These are phyloP conservation scores for Debaryomyces nepalensis DNA, from an alignment of 1,139 yeast species.

Conservation along the genomic window DNA sequence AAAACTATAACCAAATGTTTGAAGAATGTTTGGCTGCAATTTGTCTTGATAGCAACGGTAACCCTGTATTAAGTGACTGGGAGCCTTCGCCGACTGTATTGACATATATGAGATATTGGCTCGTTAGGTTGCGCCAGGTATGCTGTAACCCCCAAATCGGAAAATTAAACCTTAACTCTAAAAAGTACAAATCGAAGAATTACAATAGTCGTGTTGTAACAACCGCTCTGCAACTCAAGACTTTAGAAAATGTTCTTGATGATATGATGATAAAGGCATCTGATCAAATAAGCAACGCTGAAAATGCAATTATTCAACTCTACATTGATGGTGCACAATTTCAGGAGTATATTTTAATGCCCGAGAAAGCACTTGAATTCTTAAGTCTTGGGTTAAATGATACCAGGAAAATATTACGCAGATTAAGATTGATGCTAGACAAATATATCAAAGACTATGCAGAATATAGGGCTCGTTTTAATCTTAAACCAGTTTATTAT, in stretches of 20 bases:
- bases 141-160: slow-evolving; percentile 87
- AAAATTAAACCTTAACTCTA: slow-evolving; percentile 32
- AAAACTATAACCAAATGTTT: slow-evolving; percentile 70
- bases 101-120: slow-evolving; percentile 64
- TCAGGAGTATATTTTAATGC: slow-evolving; percentile 56
- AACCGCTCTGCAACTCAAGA: slow-evolving; percentile 48
- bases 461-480: slow-evolving; percentile 11
- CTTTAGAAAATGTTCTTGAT: slow-evolving; percentile 68
- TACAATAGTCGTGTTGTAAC: slow-evolving; percentile 21
- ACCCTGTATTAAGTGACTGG: slow-evolving; percentile 56
- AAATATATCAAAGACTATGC: slow-evolving; percentile 23
- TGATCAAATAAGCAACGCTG: slow-evolving; percentile 52
- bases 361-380: slow-evolving; percentile 51
- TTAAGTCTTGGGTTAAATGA: slow-evolving; percentile 46
- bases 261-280: slow-evolving; percentile 62
- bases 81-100: slow-evolving; percentile 49
- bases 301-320: slow-evolving; percentile 50
- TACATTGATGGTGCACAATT: slow-evolving; percentile 65
- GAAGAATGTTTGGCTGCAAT: slow-evolving; percentile 66
- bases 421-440: slow-evolving; percentile 26
- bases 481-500: slow-evolving; percentile 14
- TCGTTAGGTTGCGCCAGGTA: slow-evolving; percentile 68
- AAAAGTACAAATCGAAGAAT: slow-evolving; percentile 31
- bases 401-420: slow-evolving; percentile 32
- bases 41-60: slow-evolving; percentile 61